Evolutionary conservation across 441 rosid species (phyloP), one percentile per base, ranked within the genome.

Genomic region (Aquilaria agallochum): DNA sequence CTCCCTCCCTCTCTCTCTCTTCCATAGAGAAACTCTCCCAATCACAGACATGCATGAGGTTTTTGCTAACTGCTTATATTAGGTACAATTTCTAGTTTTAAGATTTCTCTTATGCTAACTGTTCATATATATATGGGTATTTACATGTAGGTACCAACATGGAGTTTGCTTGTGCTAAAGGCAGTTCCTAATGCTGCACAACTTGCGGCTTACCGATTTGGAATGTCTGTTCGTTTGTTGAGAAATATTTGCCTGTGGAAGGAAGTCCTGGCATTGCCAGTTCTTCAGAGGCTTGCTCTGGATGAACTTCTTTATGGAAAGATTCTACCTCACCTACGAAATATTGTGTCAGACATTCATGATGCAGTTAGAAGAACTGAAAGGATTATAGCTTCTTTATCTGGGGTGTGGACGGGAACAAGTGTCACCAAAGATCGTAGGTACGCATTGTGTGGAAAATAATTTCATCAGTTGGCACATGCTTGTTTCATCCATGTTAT

Each of bases 241-340:
- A 86, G 82, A 76, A 95, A 89, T 65, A 88, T 95, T 54, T 86
- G 97, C 75, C 68, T 83, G 78, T 92, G 96, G 98, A 95, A 88
- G 74, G 96, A 89, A 69, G 79, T 92, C 64, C 76, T 89, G 64
- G 90, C 92, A 52, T 73, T 86, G 77, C 79, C 96, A 59, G 80
- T 88, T 75, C 62, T 95, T 45, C 96, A 95, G 78, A 87, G 80
- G 72, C 86, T 95, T 73, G 97, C 80, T 64, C 80, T 95, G 45
- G 88, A 85, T 59, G 97, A 89, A 61, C 94, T 95, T 79, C 79
- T 95, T 72, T 73, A 79, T 34, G 85, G 82, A 54, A 92, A 92
- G 83, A 73, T 89, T 64, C 80, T 89, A 34, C 98, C 97, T 56
- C 99, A 89, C 78, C 74, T 92, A 66, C 78, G 85, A 66, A 86